Percentiles rank a stretch among this genome's conserved stretches.
Conservation (phyloP, 495 filamentous ascomycete genomes). For the Xylaria castorea region DNA sequence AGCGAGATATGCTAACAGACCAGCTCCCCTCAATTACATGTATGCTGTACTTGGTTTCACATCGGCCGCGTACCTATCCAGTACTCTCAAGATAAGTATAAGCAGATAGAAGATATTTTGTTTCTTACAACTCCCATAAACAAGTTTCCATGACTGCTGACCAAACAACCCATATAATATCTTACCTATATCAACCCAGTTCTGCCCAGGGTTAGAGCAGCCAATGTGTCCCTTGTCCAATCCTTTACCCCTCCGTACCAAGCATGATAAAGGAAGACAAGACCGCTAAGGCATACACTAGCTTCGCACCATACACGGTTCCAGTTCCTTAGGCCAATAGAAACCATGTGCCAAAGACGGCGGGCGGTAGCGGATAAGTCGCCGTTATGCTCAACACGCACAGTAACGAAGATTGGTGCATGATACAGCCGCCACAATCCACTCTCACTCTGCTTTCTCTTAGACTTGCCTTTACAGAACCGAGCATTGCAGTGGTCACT, state of each 20-base stretch:
- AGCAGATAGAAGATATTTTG: neutral
- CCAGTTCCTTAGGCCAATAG: constrained; percentile 7
- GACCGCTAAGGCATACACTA: neutral
- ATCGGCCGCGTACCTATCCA: neutral
- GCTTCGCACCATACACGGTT: constrained; percentile 1
- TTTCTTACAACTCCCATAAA: neutral
- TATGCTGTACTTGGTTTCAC: neutral
- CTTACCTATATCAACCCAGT: neutral
- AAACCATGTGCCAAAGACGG: neutral
- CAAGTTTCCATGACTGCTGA: neutral
- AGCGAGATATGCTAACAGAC: neutral
- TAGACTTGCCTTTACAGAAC: neutral
- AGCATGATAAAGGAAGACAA: constrained; percentile 12
- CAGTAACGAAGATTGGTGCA: neutral
- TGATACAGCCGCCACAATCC: constrained; percentile 15
- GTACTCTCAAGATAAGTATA: neutral
- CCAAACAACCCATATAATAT: constrained; percentile 3
- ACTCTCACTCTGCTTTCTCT: neutral
- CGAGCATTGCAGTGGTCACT: constrained; percentile 9
- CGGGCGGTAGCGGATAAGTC: constrained; percentile 14
- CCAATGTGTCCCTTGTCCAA: constrained; percentile 15
- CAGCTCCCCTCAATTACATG: neutral
- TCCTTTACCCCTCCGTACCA: constrained; percentile 16
- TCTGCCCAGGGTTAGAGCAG: constrained; percentile 7
- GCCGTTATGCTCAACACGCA: constrained; percentile 4